Evolutionary conservation across 2,329 filamentous ascomycete species (phyloP).

Genomic region (Venturiaceae sp.): DNA sequence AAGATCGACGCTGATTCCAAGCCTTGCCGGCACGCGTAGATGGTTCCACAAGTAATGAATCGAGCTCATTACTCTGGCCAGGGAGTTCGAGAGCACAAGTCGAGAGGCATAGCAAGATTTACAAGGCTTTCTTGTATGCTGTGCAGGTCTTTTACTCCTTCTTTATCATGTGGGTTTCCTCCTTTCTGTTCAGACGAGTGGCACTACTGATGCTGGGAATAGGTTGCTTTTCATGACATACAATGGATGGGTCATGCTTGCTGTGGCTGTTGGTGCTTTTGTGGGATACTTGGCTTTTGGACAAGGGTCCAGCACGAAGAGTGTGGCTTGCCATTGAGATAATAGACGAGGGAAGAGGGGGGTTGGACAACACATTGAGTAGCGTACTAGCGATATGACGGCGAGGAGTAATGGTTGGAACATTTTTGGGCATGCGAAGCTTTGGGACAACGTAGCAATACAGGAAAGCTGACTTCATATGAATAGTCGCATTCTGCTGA

Average conservation of each 20-base stretch:
- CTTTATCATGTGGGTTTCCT: conserved; percentile 84
- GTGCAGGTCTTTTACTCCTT: conserved; percentile 97
- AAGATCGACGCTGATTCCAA: neutral
- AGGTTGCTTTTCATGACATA: conserved; percentile 99
- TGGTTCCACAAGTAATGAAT: conserved; percentile 27
- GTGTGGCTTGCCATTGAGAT: conserved; percentile 77
- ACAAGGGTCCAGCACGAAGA: conserved; percentile 62
- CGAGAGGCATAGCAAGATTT: conserved; percentile 60
- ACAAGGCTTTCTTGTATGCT: conserved; percentile 78
- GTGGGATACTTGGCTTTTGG: conserved; percentile 81
- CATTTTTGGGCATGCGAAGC: neutral
- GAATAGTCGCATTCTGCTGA: neutral
- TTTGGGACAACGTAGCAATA: neutral
- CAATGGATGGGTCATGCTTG: conserved; percentile 94
- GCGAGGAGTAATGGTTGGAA: neutral
- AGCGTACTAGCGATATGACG: neutral
- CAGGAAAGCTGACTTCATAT: neutral
- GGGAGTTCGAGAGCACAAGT: conserved; percentile 57
- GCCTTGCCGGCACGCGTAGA: neutral
- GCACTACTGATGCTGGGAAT: neutral
- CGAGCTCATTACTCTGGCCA: conserved; percentile 64
- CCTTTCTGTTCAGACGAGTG: conserved; percentile 32
- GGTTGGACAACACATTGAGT: neutral
- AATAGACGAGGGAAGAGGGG: neutral
- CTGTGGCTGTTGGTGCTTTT: conserved; percentile 81